These are phyloP conservation scores for Maudiozyma barnettii DNA, from an alignment of 805 yeast genomes.

Conservation along the genomic window DNA sequence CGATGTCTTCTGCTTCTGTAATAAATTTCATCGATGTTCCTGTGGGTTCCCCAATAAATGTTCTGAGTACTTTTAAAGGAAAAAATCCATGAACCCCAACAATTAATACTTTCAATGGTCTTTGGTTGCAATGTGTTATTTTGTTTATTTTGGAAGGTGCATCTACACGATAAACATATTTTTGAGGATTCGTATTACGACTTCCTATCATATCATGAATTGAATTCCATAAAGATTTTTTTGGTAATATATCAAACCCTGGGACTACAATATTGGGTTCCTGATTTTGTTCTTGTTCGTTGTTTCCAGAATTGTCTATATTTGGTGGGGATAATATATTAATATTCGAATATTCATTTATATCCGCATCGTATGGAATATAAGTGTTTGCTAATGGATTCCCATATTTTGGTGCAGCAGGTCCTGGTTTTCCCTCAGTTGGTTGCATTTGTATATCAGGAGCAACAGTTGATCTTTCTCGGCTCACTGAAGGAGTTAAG, in stretches of 20 bases:
- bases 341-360: background rate
- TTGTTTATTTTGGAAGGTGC: conserved; percentile 13
- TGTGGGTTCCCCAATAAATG: conserved; percentile 88
- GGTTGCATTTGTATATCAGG: background rate
- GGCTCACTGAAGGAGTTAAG: background rate
- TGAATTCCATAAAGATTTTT: conserved; percentile 18
- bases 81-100: conserved; percentile 96
- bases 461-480: background rate
- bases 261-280: conserved; percentile 26
- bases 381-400: conserved; percentile 10
- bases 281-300: conserved; percentile 3
- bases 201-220: conserved; percentile 13
- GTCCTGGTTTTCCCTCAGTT: background rate
- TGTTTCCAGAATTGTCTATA: background rate
- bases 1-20: conserved; percentile 75
- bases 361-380: conserved; percentile 14
- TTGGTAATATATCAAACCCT: conserved; percentile 23
- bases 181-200: conserved; percentile 9
- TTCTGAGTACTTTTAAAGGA: conserved; percentile 77
- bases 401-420: conserved; percentile 1
- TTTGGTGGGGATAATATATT: too few species aligned
- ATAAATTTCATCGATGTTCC: conserved; percentile 91
- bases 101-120: conserved; percentile 55
- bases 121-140: conserved; percentile 13
- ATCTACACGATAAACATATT: conserved; percentile 10